Base-by-base conservation (phyloP, 768 basidiomycete species). In the Lentinula sp. region DNA sequence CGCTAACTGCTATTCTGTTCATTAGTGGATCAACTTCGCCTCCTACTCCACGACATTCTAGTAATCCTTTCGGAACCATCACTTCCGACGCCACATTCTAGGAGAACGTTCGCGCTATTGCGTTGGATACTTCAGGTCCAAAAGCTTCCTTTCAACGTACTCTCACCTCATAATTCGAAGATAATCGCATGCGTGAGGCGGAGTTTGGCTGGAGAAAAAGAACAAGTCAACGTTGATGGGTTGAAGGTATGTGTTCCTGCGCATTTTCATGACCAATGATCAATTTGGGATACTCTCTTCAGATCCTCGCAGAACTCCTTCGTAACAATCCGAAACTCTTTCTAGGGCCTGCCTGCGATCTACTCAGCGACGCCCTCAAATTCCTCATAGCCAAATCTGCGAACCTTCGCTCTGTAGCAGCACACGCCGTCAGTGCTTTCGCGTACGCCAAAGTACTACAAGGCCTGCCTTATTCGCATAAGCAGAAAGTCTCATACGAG, bases 401-500 rank as follows among this genome's bases (percentile, higher is more conserved):
- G 6, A 68, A 69, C 8, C 57, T 70, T 43, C 82, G 87, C 43
- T 64, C 78, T 0, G 77, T 82, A 59, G 84, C 88, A 2, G 82
- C 81, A 7, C 76, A 82, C 64, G 84, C 85, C 2, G 74, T 89
- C 0, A 78, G 80, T 42, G 81, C 84, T 2, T 78, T 86, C 56
- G 82, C 80, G 10, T 64, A 77, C 4, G 84, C 75, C 1, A 79
- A 76, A 62, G 64, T 75, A 48, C 54, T 59, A 1, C 50, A 59
- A 31, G 65, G 61, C 52, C 53, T 60, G 37, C 56, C 37, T 23
- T 40, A n/a, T 40, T 56, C 18, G 34, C 15, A 28, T 13, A 37
- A 16, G 23, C 55, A 56, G 13, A 43, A 60, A 61, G 21, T 64
- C 68, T 15, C 55, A 69, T 72, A 61, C 55, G 68, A 39, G 31